A percentile compares a stretch with the other conserved stretches of the same genome.
Conservation (phyloP, 306 rosid species). For the Cicer bijugum region DNA sequence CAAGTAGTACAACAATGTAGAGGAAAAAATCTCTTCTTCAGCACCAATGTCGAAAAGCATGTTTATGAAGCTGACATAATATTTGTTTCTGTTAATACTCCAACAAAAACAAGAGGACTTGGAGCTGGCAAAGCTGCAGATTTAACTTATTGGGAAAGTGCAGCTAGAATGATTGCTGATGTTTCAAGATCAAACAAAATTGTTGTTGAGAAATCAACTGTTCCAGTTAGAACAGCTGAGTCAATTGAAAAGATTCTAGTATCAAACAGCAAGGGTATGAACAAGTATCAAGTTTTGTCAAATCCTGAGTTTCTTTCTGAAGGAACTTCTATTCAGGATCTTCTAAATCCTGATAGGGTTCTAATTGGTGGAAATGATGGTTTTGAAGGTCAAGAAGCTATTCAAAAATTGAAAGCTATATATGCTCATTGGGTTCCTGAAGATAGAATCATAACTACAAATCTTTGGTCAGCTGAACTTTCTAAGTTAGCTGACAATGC, state of each 20-base stretch:
- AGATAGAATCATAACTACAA: conserved; percentile 71
- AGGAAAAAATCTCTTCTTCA: conserved; percentile 77
- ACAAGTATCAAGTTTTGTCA: conserved; percentile 69
- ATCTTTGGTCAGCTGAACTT: conserved; percentile 83
- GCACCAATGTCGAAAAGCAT: conserved; percentile 75
- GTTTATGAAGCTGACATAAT: conserved; percentile 75
- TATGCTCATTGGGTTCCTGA: conserved; percentile 79
- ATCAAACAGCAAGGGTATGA: conserved; percentile 64
- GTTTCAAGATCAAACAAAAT: conserved; percentile 69
- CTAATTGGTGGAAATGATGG: conserved; percentile 77
- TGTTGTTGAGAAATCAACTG: conserved; percentile 89
- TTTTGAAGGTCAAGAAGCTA: conserved; percentile 61
- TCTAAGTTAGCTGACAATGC: conserved; percentile 89
- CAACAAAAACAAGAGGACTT: conserved; percentile 70
- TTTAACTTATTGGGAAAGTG: conserved; percentile 87
- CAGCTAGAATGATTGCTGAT: conserved; percentile 80
- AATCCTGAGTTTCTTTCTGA: conserved; percentile 90
- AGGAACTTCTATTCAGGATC: conserved; percentile 81
- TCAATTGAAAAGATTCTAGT: conserved; percentile 69
- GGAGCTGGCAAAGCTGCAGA: conserved; percentile 92
- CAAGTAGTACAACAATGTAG: conserved; percentile 72
- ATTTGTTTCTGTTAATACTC: conserved; percentile 80
- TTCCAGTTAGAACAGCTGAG: conserved; percentile 84
- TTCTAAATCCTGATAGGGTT: conserved; percentile 71
- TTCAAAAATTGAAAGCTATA: conserved; percentile 61